A percentile compares a stretch with the other conserved stretches of the same genome.
phyloP scores from a whole-genome alignment of 2,329 filamentous ascomycete species.

The Alternaria sp. region DNA sequence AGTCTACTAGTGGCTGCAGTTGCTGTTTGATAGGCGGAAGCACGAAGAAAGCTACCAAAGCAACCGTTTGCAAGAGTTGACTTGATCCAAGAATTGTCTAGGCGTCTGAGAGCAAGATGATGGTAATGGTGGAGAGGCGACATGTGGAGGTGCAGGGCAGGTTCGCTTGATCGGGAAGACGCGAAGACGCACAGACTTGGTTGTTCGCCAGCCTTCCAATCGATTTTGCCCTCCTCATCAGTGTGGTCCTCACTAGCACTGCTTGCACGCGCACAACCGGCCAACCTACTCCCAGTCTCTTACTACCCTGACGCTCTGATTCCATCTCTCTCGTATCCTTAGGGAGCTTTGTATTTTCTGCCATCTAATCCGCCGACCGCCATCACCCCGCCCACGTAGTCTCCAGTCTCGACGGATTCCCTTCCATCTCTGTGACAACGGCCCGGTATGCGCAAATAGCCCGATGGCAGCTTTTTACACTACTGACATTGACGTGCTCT shows the following conservation, averaged over 20 bases:
- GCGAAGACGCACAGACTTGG: constrained; percentile 16
- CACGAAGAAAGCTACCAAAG: not conserved
- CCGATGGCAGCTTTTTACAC: constrained; percentile 1
- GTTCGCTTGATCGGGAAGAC: constrained; percentile 23
- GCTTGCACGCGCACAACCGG: constrained; percentile 21
- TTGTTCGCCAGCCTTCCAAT: constrained; percentile 23
- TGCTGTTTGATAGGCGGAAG: not conserved
- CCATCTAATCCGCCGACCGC: constrained; percentile 24
- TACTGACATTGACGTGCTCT: constrained; percentile 5
- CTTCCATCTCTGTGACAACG: constrained; percentile 20
- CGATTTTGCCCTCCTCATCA: constrained; percentile 22
- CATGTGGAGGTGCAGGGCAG: constrained; percentile 7
- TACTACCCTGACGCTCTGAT: constrained; percentile 4
- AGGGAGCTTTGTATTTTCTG: constrained; percentile 24
- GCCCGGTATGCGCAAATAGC: constrained; percentile 25
- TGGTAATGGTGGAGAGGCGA: not conserved
- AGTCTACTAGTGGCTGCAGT: not conserved
- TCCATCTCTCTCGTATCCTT: constrained; percentile 24
- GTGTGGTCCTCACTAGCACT: constrained; percentile 24
- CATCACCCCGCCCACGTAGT: constrained; percentile 14
- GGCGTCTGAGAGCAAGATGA: not conserved
- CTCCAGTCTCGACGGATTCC: constrained; percentile 17
- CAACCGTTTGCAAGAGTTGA: not conserved
- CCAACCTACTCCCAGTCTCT: constrained; percentile 12
- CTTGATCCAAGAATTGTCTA: not conserved